Evolutionary conservation across 169 alveolate species (phyloP).

Genomic region (Plasmodium sp.): DNA sequence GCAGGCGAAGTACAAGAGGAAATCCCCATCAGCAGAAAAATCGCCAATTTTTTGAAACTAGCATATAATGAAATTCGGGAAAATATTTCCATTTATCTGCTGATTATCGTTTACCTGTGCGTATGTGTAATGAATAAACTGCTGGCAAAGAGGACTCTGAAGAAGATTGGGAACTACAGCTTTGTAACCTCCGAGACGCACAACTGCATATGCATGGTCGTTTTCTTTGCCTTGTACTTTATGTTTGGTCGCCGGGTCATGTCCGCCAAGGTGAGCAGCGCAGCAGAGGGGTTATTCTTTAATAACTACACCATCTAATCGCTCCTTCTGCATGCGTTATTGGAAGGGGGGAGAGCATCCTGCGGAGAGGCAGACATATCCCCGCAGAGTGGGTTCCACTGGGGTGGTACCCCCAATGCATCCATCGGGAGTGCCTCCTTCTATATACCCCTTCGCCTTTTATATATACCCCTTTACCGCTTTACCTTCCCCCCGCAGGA

Average conservation of each 20-base stretch:
- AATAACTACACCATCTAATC: neutral
- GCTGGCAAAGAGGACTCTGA: constrained; percentile 47
- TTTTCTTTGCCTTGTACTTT: constrained; percentile 6
- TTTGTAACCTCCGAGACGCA: constrained; percentile 55
- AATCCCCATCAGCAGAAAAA: neutral
- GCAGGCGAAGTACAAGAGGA: constrained; percentile 4
- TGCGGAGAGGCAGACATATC: neutral
- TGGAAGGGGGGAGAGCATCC: neutral
- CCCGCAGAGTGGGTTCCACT: neutral
- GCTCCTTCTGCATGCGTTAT: neutral
- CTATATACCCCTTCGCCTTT: neutral
- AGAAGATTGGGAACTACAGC: constrained; percentile 49
- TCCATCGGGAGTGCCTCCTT: neutral
- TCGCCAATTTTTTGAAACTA: neutral
- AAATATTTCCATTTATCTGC: neutral
- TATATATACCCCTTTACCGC: neutral
- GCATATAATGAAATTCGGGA: neutral
- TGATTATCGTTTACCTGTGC: constrained; percentile 10
- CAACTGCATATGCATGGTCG: constrained; percentile 14
- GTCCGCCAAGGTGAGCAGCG: neutral
- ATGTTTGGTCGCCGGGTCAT: neutral
- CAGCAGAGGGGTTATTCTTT: neutral
- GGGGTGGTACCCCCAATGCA: neutral
- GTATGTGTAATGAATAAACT: constrained; percentile 64
- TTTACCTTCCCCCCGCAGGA: neutral